These are phyloP conservation scores for Closterium sp. DNA, from an alignment of 139 green algal species.

Conservation along the genomic window DNA sequence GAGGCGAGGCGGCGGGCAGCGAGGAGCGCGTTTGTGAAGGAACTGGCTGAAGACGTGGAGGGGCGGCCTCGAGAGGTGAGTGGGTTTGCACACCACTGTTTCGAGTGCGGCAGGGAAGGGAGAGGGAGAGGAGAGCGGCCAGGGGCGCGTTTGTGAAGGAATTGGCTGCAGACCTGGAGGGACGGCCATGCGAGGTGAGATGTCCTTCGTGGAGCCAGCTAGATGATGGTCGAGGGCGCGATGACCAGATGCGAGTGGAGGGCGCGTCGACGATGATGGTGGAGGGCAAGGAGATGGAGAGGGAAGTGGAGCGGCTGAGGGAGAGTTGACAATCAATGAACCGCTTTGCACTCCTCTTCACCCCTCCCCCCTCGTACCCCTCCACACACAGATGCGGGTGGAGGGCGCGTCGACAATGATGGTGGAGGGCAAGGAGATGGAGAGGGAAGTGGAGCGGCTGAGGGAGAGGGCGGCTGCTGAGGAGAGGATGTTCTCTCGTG, in stretches of 20 bases:
- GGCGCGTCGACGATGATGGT: background rate
- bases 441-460: slow-evolving; percentile 65
- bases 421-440: slow-evolving; percentile 3
- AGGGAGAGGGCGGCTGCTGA: slow-evolving; percentile 74
- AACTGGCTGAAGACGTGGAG: slow-evolving; percentile 68
- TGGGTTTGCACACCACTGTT: no score
- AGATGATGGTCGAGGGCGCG: background rate
- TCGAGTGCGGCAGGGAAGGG: no score
- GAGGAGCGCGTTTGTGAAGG: slow-evolving; percentile 65
- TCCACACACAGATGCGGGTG: background rate
- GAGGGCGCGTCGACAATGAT: background rate
- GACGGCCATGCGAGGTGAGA: background rate
- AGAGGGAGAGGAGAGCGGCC: background rate
- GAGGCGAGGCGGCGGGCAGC: slow-evolving; percentile 56
- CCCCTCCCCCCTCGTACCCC: background rate
- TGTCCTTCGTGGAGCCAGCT: background rate
- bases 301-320: background rate
- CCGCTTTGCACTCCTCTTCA: no score
- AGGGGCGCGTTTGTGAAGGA: no score
- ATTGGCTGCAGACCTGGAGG: no score
- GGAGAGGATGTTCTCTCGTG: slow-evolving; percentile 82
- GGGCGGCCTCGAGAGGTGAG: background rate
- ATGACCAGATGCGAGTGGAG: background rate
- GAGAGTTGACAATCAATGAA: no score
- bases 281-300: background rate